phyloP scores from a whole-genome alignment of 2,329 filamentous ascomycete species.

The Gaeumannomyces sp. region DNA sequence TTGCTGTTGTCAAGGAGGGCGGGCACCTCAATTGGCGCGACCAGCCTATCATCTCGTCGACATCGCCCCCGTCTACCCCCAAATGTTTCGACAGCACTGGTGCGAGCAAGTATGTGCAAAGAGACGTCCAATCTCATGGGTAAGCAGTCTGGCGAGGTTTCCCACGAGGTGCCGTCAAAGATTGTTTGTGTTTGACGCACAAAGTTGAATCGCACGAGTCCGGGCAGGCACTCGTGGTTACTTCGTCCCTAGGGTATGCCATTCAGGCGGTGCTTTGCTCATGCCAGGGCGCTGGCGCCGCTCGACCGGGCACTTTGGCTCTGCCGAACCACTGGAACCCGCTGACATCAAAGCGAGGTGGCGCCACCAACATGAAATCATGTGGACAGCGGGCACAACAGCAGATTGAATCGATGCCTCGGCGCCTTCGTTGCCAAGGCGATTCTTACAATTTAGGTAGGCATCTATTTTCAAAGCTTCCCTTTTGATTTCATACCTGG shows the following conservation, averaged over 20 bases:
- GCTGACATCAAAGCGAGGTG: not conserved
- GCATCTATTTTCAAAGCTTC: too few species aligned
- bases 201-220: not conserved
- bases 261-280: too few species aligned
- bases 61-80: slow-evolving; percentile 2
- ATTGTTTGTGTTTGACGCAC: too few species aligned
- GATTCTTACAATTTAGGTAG: too few species aligned
- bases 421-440: not conserved
- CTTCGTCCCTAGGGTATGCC: too few species aligned
- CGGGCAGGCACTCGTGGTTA: not conserved
- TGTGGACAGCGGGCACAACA: not conserved
- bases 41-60: slow-evolving; percentile 6
- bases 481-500: too few species aligned
- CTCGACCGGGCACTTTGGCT: not conserved
- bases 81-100: not conserved
- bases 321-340: not conserved
- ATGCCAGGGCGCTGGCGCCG: not conserved
- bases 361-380: not conserved
- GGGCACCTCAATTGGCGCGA: slow-evolving; percentile 7
- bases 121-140: not conserved
- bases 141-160: not conserved
- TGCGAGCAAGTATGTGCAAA: not conserved
- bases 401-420: too few species aligned
- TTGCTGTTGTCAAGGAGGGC: not conserved
- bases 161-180: too few species aligned